Base-by-base conservation (phyloP, 2,329 filamentous ascomycete genomes). In the Talaromyces atroroseus region DNA sequence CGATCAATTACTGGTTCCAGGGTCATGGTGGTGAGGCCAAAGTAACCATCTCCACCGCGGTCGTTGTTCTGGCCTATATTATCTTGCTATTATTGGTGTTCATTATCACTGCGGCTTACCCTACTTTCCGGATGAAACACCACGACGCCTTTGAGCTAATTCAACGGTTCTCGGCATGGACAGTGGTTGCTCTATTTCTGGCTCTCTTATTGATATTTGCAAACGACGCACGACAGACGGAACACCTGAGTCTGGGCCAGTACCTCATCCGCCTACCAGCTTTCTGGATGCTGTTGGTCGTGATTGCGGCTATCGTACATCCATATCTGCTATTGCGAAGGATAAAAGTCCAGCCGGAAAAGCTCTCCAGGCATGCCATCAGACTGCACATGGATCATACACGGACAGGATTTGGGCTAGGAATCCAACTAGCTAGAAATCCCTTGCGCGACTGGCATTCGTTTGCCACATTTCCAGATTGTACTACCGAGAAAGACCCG, bases 81-180 rank as follows among this genome's bases (percentile, higher is more conserved):
- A 77, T 89, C 42, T 74, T 82, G 46, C 67, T 74, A 1, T 75
- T 89, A 51, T 76, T 88, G 61, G 64, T 82, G 55, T 65, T 74
- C 40, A 86, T 90, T 64, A 76, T 88, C 51, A 71, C 75, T 48
- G 81, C 84, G 52, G 85, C 88, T 1, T 80, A 86, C 67, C 88
- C 88, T 2, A 67, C 70, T 10, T 77, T 90, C 62, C 83, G 88
- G 21, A 76, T 78, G 62, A 79, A 76, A 48, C 76, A 79, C 60
- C 88, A 91, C 73, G 81, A 91, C 70, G 70, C 79, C 56, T 91
- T 90, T 66, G 88, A 91, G 72, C 72, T 82, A 49, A 80, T 81
- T 48, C 88, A 91, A 71, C 85, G 88, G 49, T 90, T 88, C 68
- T 80, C 80, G 5, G 88, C 87, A n/a, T 91, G 88, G 88, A 76